Base-by-base conservation (phyloP, 2,329 filamentous ascomycete species). In the Leptographium flavum region DNA sequence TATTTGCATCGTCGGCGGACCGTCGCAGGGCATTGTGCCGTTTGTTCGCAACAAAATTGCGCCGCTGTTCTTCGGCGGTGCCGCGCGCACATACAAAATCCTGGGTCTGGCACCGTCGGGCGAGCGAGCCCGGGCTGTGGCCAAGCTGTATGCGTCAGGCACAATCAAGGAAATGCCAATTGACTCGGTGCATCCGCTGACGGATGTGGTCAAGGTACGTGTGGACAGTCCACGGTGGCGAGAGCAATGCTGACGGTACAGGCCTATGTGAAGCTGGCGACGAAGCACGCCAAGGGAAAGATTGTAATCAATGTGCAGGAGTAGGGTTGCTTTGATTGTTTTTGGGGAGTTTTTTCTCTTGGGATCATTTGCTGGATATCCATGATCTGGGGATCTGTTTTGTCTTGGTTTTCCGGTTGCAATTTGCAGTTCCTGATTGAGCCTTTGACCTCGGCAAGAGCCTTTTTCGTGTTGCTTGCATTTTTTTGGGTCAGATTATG, bases 301-400 rank as follows among this genome's bases (percentile, higher is more conserved):
- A 55, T 62, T 13, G 42, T 62, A 15, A 49, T 62, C 33, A 52
- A 50, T 33, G 49, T 62, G 4, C 44, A 48, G 22, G 42, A 81
- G 61, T 39, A 39, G 19, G 14, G 13, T n/a, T n/a, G n/a, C n/a
- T n/a, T n/a, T 39, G 4, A 17, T 28, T 40, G 25, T 13, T 31
- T 17, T 11, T 40, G 25, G 19, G 7, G 4, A 23, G 19, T 15
- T 23, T 38, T 38, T 7, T 17, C 8, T 7, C 17, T 8, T 35
- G 32, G 33, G 7, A n/a, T 19, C 7, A 31, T 31, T 15, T 31
- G 7, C 11, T 31, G 30, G 13, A 32, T 32, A n/a, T n/a, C n/a
- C n/a, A n/a, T n/a, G n/a, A n/a, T n/a, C n/a, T n/a, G n/a, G n/a
- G n/a, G n/a, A n/a, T n/a, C 8, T 39, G 7, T 39, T 19, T n/a